Evolutionary conservation across 257 asterid species (phyloP), one percentile per base, ranked within the genome.

Genomic region (Plantago ovata): DNA sequence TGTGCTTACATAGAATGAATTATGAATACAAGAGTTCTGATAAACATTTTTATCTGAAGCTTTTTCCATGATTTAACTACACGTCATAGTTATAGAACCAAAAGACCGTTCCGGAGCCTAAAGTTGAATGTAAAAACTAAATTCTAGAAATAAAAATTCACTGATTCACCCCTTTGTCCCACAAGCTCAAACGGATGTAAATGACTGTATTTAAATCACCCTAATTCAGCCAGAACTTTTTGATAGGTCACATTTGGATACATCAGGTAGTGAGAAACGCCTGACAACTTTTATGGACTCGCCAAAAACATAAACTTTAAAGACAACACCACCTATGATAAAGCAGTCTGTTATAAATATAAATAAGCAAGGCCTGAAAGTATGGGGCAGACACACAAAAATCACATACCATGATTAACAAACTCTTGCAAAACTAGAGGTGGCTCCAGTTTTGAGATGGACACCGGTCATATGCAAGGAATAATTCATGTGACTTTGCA

Each of bases 361-460:
- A 33, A 22, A 36, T 2, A 47, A 18, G 36, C 66, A 63, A 53
- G 59, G 58, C 23, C 51, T 13, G 61, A 36, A 69, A 68, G 20
- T 19, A 64, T 49, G 39, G 14, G 44, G 32, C 3, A 42, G 62
- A 51, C 64, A 32, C 4, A 55, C 13, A 48, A 51, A 61, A 43
- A 22, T 50, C 10, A 9, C 60, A 5, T 82, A 86, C 97, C 91
- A 71, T 89, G 98, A 78, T 91, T 91, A 56, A 91, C 82, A 60
- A 87, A 91, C 77, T 91, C 98, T 69, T 87, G 98, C 64, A 91
- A 66, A 59, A 91, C 89, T 62, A 91, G 79, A 2, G 98, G 95
- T 15, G 96, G 83, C 69, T 87, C 94, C 41, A 91, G 84, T 57
- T 73, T 81, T 69, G 81, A 74, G 16, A 87, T 91, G 58, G 92